A percentile compares a stretch with the other conserved stretches of the same genome.
Conservation (phyloP, 2,329 filamentous ascomycete species). For the Karstenula rhodostoma region DNA sequence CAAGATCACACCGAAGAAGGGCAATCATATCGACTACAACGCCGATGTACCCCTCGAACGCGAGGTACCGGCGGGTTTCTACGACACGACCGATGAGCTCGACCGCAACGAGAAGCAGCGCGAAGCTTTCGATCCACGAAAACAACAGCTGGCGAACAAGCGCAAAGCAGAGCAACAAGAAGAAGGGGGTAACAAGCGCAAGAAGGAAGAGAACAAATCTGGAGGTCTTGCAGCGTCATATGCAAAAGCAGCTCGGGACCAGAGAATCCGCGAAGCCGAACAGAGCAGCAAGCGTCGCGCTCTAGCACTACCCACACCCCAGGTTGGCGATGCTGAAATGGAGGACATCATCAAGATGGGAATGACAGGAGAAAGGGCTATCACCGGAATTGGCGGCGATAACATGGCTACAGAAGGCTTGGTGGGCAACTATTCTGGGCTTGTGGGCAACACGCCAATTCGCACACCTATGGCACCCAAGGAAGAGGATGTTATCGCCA, state of each 20-base stretch:
- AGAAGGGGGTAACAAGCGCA: constrained; percentile 79
- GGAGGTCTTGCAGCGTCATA: constrained; percentile 84
- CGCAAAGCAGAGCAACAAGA: constrained; percentile 92
- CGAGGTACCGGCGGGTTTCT: constrained; percentile 86
- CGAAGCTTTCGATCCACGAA: constrained; percentile 87
- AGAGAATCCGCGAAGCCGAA: constrained; percentile 94
- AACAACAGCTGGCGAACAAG: constrained; percentile 90
- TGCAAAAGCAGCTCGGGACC: constrained; percentile 90
- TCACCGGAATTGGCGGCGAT: constrained; percentile 78
- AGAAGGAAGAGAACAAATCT: constrained; percentile 83
- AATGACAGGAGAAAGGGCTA: constrained; percentile 88
- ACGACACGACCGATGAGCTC: constrained; percentile 88
- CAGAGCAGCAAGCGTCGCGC: constrained; percentile 91
- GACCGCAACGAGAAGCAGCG: constrained; percentile 82
- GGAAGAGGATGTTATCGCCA: constrained; percentile 94
- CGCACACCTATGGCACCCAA: constrained; percentile 89
- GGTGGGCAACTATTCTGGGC: constrained; percentile 83
- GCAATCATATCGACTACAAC: constrained; percentile 99
- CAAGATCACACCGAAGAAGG: constrained; percentile 89
- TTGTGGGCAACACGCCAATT: constrained; percentile 85
- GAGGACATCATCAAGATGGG: constrained; percentile 99
- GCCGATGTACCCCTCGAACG: constrained; percentile 98
- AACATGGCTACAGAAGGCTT: constrained; percentile 86
- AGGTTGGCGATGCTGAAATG: constrained; percentile 90
- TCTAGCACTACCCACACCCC: constrained; percentile 84